These are phyloP conservation scores for Cryphonectria naterciae DNA, from an alignment of 2,329 filamentous ascomycete species.

Conservation along the genomic window DNA sequence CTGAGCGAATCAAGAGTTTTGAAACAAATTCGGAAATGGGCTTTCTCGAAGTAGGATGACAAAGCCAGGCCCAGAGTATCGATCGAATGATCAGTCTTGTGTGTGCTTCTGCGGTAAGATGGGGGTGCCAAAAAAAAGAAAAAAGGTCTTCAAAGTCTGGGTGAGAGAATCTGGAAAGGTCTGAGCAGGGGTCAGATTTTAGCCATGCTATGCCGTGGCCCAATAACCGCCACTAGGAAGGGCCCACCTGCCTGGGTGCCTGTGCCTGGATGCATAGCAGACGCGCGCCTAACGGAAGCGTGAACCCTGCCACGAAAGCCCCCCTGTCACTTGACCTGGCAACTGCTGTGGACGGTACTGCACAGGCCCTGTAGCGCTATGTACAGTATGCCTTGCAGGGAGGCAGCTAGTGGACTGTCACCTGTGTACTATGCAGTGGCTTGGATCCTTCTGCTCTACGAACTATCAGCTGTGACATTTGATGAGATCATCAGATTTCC, in stretches of 20 bases:
- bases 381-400: neutral
- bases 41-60: neutral
- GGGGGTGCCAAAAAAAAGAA: neutral
- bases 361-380: neutral
- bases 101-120: neutral
- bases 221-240: constrained; percentile 15
- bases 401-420: neutral
- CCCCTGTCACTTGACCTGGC: too few species aligned
- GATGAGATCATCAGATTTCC: neutral
- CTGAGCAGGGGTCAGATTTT: neutral
- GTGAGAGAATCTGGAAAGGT: constrained; percentile 9
- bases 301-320: neutral
- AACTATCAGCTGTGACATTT: neutral
- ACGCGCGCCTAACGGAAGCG: constrained; percentile 26
- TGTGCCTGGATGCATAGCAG: constrained; percentile 14
- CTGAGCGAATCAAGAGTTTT: neutral
- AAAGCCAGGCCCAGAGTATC: neutral
- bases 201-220: neutral
- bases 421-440: neutral
- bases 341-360: neutral
- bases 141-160: neutral
- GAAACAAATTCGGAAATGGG: too few species aligned
- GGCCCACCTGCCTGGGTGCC: constrained; percentile 2
- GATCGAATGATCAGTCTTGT: neutral
- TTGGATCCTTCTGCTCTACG: neutral